A percentile compares a stretch with the other conserved stretches of the same genome.
These are phyloP conservation scores for Russula compacta DNA, from an alignment of 768 basidiomycete species.

Conservation along the genomic window DNA sequence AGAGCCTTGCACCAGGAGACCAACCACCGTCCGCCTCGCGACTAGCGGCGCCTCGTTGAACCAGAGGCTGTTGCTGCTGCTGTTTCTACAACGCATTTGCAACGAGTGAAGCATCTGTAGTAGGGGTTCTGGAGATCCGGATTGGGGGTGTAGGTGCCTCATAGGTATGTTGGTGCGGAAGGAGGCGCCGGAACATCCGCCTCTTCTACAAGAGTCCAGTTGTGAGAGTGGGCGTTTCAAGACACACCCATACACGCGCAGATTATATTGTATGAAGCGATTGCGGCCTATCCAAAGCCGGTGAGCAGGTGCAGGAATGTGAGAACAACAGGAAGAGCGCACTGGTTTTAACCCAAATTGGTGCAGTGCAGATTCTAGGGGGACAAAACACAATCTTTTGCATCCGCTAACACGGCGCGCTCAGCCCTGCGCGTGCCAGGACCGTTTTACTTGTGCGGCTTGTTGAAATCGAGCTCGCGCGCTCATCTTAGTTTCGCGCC, in stretches of 20 bases:
- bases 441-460: constrained; percentile 23
- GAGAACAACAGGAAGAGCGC: background rate
- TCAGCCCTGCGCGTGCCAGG: constrained; percentile 53
- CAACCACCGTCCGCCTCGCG: constrained; percentile 84
- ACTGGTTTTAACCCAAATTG: constrained; percentile 86
- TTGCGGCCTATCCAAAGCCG: constrained; percentile 52
- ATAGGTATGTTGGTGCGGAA: constrained; percentile 40
- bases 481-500: too few species aligned
- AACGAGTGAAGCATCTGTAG: constrained; percentile 47
- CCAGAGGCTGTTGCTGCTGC: constrained; percentile 26
- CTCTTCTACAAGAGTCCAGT: constrained; percentile 70
- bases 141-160: constrained; percentile 60
- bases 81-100: constrained; percentile 53
- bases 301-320: background rate
- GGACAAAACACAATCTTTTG: constrained; percentile 74
- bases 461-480: too few species aligned
- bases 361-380: constrained; percentile 80
- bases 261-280: constrained; percentile 73
- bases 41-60: constrained; percentile 42
- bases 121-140: constrained; percentile 43
- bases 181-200: constrained; percentile 61
- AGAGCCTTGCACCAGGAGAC: constrained; percentile 91
- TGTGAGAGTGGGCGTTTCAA: constrained; percentile 60
- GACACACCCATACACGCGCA: constrained; percentile 82
- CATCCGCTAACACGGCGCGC: constrained; percentile 67